Evolutionary conservation across 1,284 basidiomycete genomes (phyloP).

Genomic region (Cryptococcus sp.): DNA sequence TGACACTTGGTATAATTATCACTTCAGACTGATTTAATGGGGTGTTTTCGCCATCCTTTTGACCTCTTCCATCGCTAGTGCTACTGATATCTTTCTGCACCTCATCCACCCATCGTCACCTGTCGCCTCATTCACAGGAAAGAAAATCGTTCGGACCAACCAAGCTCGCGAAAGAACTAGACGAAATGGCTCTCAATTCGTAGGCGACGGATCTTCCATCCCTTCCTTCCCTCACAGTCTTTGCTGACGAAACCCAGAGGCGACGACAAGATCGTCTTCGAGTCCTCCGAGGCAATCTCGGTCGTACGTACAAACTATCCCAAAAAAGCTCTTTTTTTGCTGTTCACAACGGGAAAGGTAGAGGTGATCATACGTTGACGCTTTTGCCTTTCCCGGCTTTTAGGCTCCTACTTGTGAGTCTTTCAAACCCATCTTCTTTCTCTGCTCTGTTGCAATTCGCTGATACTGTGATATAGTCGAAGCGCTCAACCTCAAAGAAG

Average conservation of each 20-base stretch:
- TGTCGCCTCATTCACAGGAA: too few species aligned
- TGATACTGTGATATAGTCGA: constrained; percentile 61
- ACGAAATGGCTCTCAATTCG: constrained; percentile 58
- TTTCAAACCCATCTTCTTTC: background rate
- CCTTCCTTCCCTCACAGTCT: constrained; percentile 3
- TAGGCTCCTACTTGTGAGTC: constrained; percentile 48
- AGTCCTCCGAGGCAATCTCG: constrained; percentile 92
- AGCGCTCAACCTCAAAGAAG: constrained; percentile 89
- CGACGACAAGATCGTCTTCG: constrained; percentile 83
- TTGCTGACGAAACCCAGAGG: constrained; percentile 34
- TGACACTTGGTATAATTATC: background rate
- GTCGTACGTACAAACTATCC: constrained; percentile 46
- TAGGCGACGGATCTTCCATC: constrained; percentile 14
- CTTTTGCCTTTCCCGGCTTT: constrained; percentile 45
- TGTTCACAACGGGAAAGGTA: constrained; percentile 41
- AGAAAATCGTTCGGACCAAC: too few species aligned
- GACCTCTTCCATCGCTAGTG: background rate
- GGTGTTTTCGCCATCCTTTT: background rate
- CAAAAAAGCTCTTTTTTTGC: constrained; percentile 12
- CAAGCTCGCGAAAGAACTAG: constrained; percentile 3
- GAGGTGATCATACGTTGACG: constrained; percentile 41
- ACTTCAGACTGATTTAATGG: background rate
- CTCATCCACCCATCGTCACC: background rate
- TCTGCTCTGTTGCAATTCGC: background rate
- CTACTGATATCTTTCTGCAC: background rate